Percentiles rank a stretch among this genome's conserved stretches.
These are phyloP conservation scores for Quercus robur DNA, from an alignment of 306 rosid species.

Conservation along the genomic window DNA sequence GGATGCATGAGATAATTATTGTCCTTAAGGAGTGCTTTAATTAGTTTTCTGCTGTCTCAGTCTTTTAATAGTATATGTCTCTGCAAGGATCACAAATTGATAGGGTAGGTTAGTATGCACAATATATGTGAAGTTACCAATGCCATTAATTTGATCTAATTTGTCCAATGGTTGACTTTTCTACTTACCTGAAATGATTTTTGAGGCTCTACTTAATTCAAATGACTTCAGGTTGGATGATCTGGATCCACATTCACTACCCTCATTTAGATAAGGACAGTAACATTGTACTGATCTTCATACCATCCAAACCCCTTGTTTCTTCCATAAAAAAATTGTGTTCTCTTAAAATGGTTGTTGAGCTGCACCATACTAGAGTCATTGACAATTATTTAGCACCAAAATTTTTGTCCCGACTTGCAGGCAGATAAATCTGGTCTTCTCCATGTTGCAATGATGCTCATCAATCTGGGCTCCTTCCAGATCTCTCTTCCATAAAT, in stretches of 20 bases:
- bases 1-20: no score
- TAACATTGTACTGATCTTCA: constrained; percentile 17
- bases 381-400: constrained; percentile 11
- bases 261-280: constrained; percentile 15
- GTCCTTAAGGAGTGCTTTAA: no score
- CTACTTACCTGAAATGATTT: not conserved
- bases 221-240: not conserved
- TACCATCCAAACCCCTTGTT: constrained; percentile 1
- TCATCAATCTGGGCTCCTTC: constrained; percentile 24
- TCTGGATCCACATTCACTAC: constrained; percentile 25
- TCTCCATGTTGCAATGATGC: not conserved
- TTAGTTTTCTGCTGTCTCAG: no score
- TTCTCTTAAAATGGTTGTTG: not conserved
- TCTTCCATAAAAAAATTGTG: not conserved
- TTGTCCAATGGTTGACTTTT: not conserved
- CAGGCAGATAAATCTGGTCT: constrained; percentile 8
- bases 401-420: constrained; percentile 23
- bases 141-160: not conserved
- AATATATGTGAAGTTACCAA: not conserved
- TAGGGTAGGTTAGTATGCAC: not conserved
- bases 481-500: constrained; percentile 25
- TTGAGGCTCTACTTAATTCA: not conserved
- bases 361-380: not conserved
- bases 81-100: not conserved
- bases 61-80: no score